phyloP scores from a whole-genome alignment of 257 asterid genomes.

The Fraxinus anomala region DNA sequence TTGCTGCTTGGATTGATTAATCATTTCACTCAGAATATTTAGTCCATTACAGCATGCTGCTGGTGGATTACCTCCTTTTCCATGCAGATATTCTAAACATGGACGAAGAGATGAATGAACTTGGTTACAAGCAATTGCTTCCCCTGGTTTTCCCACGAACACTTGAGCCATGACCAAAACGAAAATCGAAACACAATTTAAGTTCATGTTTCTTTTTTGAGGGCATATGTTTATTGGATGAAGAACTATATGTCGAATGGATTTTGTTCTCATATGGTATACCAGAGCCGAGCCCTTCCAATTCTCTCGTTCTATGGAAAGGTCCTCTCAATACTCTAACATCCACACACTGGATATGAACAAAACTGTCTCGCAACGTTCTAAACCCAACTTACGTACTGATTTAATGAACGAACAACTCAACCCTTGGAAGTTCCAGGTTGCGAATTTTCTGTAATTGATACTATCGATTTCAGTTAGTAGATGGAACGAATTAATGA shows the following conservation, averaged over 20 bases:
- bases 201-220: conserved; percentile 36
- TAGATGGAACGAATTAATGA: conserved; percentile 3
- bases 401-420: too few relatives aligned
- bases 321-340: too few relatives aligned
- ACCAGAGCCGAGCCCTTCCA: too few relatives aligned
- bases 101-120: conserved; percentile 37
- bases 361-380: too few relatives aligned
- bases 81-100: conserved; percentile 42
- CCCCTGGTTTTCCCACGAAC: conserved; percentile 32
- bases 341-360: too few relatives aligned
- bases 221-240: neutral
- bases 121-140: conserved; percentile 47
- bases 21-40: conserved; percentile 14
- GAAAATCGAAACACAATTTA: conserved; percentile 19
- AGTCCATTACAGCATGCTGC: conserved; percentile 49
- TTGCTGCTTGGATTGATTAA: conserved; percentile 17
- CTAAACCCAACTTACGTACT: too few relatives aligned
- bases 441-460: neutral
- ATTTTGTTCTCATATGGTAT: too few relatives aligned
- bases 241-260: neutral
- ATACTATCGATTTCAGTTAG: neutral
- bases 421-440: too few relatives aligned
- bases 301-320: too few relatives aligned
- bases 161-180: conserved; percentile 27
- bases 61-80: conserved; percentile 38